phyloP scores from a whole-genome alignment of 495 filamentous ascomycete genomes.

The Penicillium coffeae region DNA sequence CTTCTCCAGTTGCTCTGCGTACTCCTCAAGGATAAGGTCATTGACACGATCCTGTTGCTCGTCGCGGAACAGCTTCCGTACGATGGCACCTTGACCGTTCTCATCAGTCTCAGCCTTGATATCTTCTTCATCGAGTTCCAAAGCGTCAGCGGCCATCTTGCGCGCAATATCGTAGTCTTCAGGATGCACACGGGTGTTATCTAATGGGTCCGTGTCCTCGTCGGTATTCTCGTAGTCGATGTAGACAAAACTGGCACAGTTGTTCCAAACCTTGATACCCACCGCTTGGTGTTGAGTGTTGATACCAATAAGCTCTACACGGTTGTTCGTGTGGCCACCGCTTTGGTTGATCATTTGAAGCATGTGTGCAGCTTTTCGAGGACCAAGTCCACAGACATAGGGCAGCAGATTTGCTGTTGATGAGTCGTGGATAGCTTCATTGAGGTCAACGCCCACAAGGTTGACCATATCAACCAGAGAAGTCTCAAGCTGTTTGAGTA shows the following conservation, averaged over 20 bases:
- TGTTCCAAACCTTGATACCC: constrained; percentile 87
- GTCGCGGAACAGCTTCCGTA: constrained; percentile 87
- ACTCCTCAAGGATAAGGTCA: constrained; percentile 92
- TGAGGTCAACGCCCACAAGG: constrained; percentile 88
- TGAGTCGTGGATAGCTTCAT: constrained; percentile 75
- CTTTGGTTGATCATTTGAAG: constrained; percentile 88
- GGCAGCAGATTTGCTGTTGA: constrained; percentile 84
- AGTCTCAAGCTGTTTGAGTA: constrained; percentile 80
- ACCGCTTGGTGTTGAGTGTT: constrained; percentile 78
- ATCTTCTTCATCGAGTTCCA: constrained; percentile 95
- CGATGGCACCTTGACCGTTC: constrained; percentile 80
- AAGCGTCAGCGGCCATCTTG: constrained; percentile 96
- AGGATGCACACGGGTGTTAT: constrained; percentile 94
- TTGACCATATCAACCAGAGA: constrained; percentile 99
- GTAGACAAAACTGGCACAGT: constrained; percentile 90
- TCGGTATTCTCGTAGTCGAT: constrained; percentile 81
- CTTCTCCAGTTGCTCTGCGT: constrained; percentile 89
- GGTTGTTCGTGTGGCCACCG: constrained; percentile 74
- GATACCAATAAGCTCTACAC: constrained; percentile 84
- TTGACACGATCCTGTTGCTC: constrained; percentile 92
- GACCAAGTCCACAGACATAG: constrained; percentile 90
- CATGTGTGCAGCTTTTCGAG: constrained; percentile 80
- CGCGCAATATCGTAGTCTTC: constrained; percentile 96
- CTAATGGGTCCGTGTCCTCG: constrained; percentile 77
- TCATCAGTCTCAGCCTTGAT: constrained; percentile 90